Evolutionary conservation across 306 rosid species (phyloP).

Genomic region (Quercus wislizeni): DNA sequence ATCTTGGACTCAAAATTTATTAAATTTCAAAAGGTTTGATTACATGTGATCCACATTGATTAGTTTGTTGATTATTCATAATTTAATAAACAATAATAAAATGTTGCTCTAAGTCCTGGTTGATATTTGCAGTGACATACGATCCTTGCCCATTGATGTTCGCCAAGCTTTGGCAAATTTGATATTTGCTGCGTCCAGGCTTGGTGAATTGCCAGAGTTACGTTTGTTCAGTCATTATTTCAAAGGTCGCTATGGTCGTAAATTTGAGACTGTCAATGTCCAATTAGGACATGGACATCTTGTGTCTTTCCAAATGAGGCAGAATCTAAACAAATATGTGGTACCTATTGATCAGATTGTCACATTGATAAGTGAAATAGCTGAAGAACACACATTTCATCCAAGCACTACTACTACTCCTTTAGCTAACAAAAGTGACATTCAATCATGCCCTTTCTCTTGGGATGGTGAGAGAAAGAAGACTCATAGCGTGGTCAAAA

Average conservation of each 20-base stretch:
- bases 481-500: too few species aligned
- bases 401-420: too few species aligned
- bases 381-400: not conserved
- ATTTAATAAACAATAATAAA: not conserved
- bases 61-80: too few species aligned
- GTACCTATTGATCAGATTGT: constrained; percentile 17
- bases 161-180: constrained; percentile 32
- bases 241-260: constrained; percentile 19
- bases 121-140: not conserved
- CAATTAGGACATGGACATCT: constrained; percentile 16
- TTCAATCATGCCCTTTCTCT: not conserved
- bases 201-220: constrained; percentile 31
- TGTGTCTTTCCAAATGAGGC: constrained; percentile 1
- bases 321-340: not conserved
- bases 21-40: too few species aligned
- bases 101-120: not conserved
- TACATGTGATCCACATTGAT: too few species aligned
- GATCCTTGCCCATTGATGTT: constrained; percentile 12
- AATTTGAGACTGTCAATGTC: constrained; percentile 12
- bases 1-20: not conserved
- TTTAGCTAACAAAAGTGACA: not conserved
- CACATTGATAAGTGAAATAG: constrained; percentile 9
- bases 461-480: not conserved
- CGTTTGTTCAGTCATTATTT: constrained; percentile 2
- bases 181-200: constrained; percentile 33